Evolutionary conservation across 179 eudicot genomes (phyloP).

Genomic region (Pouteria campechiana): DNA sequence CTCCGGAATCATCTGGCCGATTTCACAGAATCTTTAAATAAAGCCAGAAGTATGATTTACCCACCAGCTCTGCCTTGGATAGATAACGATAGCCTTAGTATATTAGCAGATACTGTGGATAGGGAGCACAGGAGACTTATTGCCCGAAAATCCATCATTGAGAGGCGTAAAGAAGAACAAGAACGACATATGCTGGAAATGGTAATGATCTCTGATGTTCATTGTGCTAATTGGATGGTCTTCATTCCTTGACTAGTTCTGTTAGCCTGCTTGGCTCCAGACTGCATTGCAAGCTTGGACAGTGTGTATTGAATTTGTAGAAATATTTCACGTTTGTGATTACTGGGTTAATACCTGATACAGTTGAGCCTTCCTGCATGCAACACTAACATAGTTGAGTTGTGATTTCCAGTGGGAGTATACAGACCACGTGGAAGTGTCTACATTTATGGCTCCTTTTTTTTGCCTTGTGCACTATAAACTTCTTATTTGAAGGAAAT

Average conservation of each 20-base stretch:
- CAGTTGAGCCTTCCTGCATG: no score
- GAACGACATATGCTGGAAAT: slow-evolving; percentile 74
- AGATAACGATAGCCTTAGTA: no score
- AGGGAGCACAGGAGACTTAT: slow-evolving; percentile 87
- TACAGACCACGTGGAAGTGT: no score
- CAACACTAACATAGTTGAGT: no score
- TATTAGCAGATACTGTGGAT: slow-evolving; percentile 70
- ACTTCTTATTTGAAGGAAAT: background rate
- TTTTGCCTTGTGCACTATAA: background rate
- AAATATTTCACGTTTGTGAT: no score
- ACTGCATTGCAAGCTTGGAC: background rate
- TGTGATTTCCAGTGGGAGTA: no score
- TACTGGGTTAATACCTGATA: no score
- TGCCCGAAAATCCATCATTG: slow-evolving; percentile 83
- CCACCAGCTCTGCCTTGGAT: slow-evolving; percentile 60
- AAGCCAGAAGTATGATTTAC: slow-evolving; percentile 58
- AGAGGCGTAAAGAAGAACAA: slow-evolving; percentile 90
- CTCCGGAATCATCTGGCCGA: slow-evolving; percentile 48
- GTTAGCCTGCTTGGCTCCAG: background rate
- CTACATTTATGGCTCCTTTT: no score
- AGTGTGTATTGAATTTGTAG: no score
- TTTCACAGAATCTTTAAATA: slow-evolving; percentile 64
- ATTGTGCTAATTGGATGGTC: background rate
- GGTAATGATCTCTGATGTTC: no score
- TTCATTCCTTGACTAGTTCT: background rate